phyloP scores from a whole-genome alignment of 805 yeast species.

The Barnettozyma populi region DNA sequence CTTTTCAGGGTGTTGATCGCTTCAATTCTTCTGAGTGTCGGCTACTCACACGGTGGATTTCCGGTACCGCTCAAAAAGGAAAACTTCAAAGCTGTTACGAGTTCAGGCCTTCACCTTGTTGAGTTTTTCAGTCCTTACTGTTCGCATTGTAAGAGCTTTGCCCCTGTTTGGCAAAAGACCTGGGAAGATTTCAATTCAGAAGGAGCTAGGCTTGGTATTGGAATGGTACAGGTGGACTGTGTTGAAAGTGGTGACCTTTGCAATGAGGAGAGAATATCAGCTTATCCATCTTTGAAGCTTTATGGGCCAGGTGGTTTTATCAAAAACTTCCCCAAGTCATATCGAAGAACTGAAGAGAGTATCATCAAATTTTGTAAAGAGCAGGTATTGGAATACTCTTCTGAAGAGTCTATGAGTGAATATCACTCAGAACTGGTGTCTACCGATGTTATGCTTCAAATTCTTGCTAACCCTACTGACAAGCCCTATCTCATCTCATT shows the following conservation, averaged over 20 bases:
- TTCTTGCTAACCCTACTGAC: conserved; percentile 37
- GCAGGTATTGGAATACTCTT: conserved; percentile 42
- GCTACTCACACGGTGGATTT: conserved; percentile 10
- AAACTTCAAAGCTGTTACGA: conserved; percentile 45
- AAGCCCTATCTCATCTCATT: conserved; percentile 56
- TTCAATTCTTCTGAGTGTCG: not conserved
- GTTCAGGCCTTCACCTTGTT: conserved; percentile 60
- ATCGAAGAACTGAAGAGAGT: conserved; percentile 42
- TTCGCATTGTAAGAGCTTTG: conserved; percentile 69
- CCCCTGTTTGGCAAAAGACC: conserved; percentile 78
- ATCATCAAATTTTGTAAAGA: conserved; percentile 50
- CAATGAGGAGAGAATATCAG: conserved; percentile 50
- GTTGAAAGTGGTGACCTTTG: conserved; percentile 85
- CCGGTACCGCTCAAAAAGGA: conserved; percentile 49
- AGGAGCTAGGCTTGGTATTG: conserved; percentile 38
- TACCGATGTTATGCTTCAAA: conserved; percentile 37
- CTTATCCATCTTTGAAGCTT: conserved; percentile 68
- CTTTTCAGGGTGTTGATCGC: not conserved
- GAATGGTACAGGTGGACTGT: conserved; percentile 80
- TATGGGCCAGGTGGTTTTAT: conserved; percentile 53
- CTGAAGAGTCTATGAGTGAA: conserved; percentile 33
- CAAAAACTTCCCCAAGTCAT: conserved; percentile 43
- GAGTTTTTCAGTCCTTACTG: conserved; percentile 93
- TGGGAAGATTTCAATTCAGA: conserved; percentile 45
- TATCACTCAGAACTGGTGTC: conserved; percentile 36